These are phyloP conservation scores for Stephanodiscus minutulus DNA, from an alignment of 108 stramenopile species.

Conservation along the genomic window DNA sequence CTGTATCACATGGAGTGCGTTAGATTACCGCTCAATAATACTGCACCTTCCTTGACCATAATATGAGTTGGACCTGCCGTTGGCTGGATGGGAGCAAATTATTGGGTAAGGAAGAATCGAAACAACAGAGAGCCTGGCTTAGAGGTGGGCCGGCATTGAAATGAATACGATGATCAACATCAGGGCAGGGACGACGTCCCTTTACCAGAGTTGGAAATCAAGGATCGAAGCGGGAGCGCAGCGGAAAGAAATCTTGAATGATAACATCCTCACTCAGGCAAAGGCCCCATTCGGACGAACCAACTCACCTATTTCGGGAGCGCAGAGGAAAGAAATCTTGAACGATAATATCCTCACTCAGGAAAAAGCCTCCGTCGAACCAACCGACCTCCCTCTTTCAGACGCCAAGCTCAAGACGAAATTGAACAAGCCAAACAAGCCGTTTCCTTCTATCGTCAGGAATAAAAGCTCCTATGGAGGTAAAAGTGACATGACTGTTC, in stretches of 20 bases:
- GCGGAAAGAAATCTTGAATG: slow-evolving; percentile 25
- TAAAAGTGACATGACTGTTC: neutral
- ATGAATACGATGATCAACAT: neutral
- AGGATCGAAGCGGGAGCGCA: neutral
- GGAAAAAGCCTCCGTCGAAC: neutral
- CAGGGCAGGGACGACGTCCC: neutral
- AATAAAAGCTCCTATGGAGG: neutral
- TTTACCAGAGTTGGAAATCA: slow-evolving; percentile 1
- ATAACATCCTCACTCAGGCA: slow-evolving; percentile 20
- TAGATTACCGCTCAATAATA: no score
- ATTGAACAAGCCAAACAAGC: neutral
- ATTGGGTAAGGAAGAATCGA: neutral
- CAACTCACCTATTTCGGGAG: neutral
- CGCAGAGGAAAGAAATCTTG: slow-evolving; percentile 18
- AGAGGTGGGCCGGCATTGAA: neutral
- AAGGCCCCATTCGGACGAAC: neutral
- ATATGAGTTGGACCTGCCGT: no score
- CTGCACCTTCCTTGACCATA: neutral
- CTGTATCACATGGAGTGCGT: neutral
- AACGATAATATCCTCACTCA: slow-evolving; percentile 27
- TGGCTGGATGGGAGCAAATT: neutral
- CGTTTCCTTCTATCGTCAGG: neutral
- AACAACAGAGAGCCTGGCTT: neutral
- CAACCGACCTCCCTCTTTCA: neutral
- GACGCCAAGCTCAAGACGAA: neutral